A percentile compares a stretch with the other conserved stretches of the same genome.
Evolutionary conservation across 768 basidiomycete genomes (phyloP).

Genomic region (Auricularia cornea): DNA sequence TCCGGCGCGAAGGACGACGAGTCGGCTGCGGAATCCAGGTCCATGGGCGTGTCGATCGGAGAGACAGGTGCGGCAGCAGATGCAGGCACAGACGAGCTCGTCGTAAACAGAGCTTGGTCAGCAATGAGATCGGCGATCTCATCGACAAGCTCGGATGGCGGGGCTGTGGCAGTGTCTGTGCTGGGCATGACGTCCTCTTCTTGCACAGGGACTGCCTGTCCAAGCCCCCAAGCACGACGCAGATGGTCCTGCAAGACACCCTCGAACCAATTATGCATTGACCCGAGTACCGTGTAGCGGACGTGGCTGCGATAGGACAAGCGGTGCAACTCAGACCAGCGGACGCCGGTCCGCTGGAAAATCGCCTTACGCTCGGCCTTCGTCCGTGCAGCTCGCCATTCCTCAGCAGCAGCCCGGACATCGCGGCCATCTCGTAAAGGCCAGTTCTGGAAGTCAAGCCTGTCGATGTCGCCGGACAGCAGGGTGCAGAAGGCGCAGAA

Average conservation of each 20-base stretch:
- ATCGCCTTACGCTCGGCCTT: background rate
- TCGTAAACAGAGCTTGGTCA: too few relatives aligned
- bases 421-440: background rate
- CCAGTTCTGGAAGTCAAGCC: background rate
- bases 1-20: background rate
- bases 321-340: background rate
- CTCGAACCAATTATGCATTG: background rate
- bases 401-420: background rate
- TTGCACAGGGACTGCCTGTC: background rate
- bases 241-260: background rate
- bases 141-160: background rate
- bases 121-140: too few relatives aligned
- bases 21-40: background rate
- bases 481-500: background rate
- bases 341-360: background rate
- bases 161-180: background rate
- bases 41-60: background rate
- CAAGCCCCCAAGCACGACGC: background rate
- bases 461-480: background rate
- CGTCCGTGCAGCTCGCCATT: background rate
- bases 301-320: background rate
- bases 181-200: background rate
- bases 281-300: background rate
- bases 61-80: too few relatives aligned
- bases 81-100: too few relatives aligned